A percentile compares a stretch with the other conserved stretches of the same genome.
These are phyloP conservation scores for Usnea hakonensis DNA, from an alignment of 495 filamentous ascomycete genomes.

Conservation along the genomic window DNA sequence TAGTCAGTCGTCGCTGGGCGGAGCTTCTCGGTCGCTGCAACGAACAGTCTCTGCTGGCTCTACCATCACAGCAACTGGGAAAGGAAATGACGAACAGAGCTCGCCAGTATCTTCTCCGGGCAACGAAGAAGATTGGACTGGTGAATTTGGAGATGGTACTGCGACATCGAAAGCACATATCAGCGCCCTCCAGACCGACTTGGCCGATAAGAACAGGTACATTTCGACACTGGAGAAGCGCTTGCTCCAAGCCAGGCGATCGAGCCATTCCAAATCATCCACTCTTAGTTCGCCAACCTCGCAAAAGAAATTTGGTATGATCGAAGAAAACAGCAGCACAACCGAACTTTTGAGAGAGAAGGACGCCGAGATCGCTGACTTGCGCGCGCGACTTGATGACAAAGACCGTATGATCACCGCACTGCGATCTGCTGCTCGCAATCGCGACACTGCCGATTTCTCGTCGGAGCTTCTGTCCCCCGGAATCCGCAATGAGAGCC, in stretches of 20 bases:
- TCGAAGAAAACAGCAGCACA: constrained; percentile 61
- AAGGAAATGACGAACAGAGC: constrained; percentile 30
- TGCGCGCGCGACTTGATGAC: constrained; percentile 84
- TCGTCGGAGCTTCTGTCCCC: constrained; percentile 35
- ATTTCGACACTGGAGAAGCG: constrained; percentile 89
- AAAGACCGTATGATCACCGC: constrained; percentile 92
- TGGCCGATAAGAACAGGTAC: constrained; percentile 92
- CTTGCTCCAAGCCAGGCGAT: constrained; percentile 80
- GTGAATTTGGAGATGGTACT: constrained; percentile 79
- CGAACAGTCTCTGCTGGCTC: constrained; percentile 62
- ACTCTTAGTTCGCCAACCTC: constrained; percentile 49
- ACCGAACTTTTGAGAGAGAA: constrained; percentile 71
- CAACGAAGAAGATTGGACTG: constrained; percentile 63
- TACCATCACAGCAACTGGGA: constrained; percentile 47
- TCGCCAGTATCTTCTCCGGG: constrained; percentile 31
- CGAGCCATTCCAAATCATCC: constrained; percentile 80
- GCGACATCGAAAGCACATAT: constrained; percentile 77
- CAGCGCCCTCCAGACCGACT: constrained; percentile 81
- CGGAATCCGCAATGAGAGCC: constrained; percentile 30
- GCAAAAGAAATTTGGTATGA: constrained; percentile 48
- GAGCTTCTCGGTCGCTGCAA: constrained; percentile 44
- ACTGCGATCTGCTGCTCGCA: constrained; percentile 75
- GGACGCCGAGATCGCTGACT: constrained; percentile 86
- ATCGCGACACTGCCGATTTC: constrained; percentile 76
- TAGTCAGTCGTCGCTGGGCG: constrained; percentile 58